phyloP scores from a whole-genome alignment of 306 rosid genomes.

The Mimosa bimucronata region DNA sequence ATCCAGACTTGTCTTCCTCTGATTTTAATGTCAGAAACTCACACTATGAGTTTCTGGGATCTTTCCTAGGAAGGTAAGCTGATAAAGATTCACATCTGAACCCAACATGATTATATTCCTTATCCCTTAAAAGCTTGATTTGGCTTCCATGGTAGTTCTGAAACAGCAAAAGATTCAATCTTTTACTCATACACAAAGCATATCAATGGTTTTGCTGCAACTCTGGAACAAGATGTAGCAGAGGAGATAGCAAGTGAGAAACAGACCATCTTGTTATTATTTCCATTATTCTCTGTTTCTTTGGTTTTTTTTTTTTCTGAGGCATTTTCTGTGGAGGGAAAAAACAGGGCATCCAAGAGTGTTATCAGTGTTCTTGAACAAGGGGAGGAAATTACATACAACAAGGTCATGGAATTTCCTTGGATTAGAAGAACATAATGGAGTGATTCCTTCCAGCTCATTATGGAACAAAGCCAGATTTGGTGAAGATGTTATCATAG shows the following conservation, averaged over 20 bases:
- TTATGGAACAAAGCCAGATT: constrained; percentile 81
- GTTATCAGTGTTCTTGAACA: constrained; percentile 70
- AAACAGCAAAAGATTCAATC: constrained; percentile 59
- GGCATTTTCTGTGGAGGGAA: neutral
- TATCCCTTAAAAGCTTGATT: neutral
- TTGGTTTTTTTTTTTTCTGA: neutral
- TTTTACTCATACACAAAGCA: constrained; percentile 88
- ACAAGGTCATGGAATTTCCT: constrained; percentile 86
- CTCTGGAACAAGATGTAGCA: constrained; percentile 72
- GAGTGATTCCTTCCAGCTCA: constrained; percentile 50
- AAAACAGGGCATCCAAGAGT: constrained; percentile 68
- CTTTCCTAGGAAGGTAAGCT: constrained; percentile 70
- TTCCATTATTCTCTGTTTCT: neutral
- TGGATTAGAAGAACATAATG: constrained; percentile 64
- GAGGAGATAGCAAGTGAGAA: constrained; percentile 60
- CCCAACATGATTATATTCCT: neutral
- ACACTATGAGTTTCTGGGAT: constrained; percentile 75
- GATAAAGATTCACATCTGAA: neutral
- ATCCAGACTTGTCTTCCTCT: constrained; percentile 47
- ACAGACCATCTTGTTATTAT: neutral
- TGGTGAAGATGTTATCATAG: constrained; percentile 79
- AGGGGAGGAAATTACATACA: constrained; percentile 80
- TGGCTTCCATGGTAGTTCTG: constrained; percentile 39
- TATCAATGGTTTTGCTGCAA: constrained; percentile 95
- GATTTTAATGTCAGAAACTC: constrained; percentile 57